phyloP scores from a whole-genome alignment of 352 stramenopile species.

The Pythium periplocum region DNA sequence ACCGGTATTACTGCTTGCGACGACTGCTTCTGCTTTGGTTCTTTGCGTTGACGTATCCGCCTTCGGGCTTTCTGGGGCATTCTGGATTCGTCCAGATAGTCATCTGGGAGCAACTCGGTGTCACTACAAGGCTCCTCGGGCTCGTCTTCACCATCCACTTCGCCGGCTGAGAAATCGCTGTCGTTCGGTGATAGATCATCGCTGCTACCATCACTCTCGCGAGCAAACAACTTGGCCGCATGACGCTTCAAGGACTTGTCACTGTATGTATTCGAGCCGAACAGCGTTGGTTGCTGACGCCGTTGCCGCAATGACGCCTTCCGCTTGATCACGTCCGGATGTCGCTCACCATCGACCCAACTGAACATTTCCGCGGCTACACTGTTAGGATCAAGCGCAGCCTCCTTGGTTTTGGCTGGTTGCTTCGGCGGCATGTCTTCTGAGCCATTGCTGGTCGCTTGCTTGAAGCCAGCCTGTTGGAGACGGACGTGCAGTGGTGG shows the following conservation, averaged over 20 bases:
- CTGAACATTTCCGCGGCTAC: slow-evolving; percentile 41
- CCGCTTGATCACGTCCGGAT: slow-evolving; percentile 48
- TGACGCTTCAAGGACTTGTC: slow-evolving; percentile 30
- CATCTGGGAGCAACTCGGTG: slow-evolving; percentile 11
- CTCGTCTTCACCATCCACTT: slow-evolving; percentile 8
- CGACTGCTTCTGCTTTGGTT: neutral
- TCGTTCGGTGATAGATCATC: slow-evolving; percentile 7
- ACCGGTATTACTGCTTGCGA: slow-evolving; percentile 1
- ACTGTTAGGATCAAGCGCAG: slow-evolving; percentile 10
- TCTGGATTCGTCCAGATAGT: slow-evolving; percentile 2
- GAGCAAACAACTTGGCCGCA: slow-evolving; percentile 34
- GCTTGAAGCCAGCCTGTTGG: slow-evolving; percentile 11
- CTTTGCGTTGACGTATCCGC: slow-evolving; percentile 2
- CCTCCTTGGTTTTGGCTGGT: neutral
- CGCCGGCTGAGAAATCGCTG: slow-evolving; percentile 13
- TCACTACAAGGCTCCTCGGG: slow-evolving; percentile 14
- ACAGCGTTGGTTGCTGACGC: slow-evolving; percentile 28
- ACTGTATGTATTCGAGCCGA: slow-evolving; percentile 32
- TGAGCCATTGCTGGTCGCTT: neutral
- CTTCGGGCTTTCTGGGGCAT: neutral
- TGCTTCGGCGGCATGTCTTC: neutral
- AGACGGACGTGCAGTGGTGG: slow-evolving; percentile 19
- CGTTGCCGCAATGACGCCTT: slow-evolving; percentile 46
- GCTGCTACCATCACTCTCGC: slow-evolving; percentile 30
- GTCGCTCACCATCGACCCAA: slow-evolving; percentile 48